These are phyloP conservation scores for Brassica incana DNA, from an alignment of 345 rosid species.

Conservation along the genomic window DNA sequence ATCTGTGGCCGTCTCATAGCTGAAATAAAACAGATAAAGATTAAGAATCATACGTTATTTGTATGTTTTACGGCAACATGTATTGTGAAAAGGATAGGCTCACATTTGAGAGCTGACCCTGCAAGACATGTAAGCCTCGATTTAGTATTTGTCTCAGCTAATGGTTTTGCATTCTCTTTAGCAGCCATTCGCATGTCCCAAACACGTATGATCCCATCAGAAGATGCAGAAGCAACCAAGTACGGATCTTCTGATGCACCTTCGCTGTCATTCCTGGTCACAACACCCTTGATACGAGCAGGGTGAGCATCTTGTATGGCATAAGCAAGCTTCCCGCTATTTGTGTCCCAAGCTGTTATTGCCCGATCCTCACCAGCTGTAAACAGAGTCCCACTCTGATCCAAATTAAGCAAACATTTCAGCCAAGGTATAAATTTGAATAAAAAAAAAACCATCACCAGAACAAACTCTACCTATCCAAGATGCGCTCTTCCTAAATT, in stretches of 20 bases:
- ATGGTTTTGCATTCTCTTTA: slow-evolving; percentile 65
- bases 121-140: slow-evolving; percentile 95
- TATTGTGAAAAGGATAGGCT: slow-evolving; percentile 30
- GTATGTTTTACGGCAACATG: background rate
- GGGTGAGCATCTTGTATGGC: slow-evolving; percentile 76
- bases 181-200: slow-evolving; percentile 85
- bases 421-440: background rate
- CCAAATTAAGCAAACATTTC: slow-evolving; percentile 15
- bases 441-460: background rate
- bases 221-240: slow-evolving; percentile 82
- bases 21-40: slow-evolving; percentile 13
- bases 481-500: background rate
- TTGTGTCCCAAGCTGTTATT: slow-evolving; percentile 89
- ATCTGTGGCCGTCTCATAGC: slow-evolving; percentile 28
- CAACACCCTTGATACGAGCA: slow-evolving; percentile 85
- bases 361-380: slow-evolving; percentile 88
- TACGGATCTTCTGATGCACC: slow-evolving; percentile 59
- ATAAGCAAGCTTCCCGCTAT: slow-evolving; percentile 75
- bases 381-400: slow-evolving; percentile 71
- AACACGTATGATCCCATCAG: slow-evolving; percentile 88
- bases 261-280: slow-evolving; percentile 46
- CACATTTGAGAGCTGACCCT: slow-evolving; percentile 69
- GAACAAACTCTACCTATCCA: background rate
- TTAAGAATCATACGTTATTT: background rate
- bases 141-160: slow-evolving; percentile 80